Evolutionary conservation across 768 basidiomycete genomes (phyloP).

Genomic region (Lactifluus volemus): DNA sequence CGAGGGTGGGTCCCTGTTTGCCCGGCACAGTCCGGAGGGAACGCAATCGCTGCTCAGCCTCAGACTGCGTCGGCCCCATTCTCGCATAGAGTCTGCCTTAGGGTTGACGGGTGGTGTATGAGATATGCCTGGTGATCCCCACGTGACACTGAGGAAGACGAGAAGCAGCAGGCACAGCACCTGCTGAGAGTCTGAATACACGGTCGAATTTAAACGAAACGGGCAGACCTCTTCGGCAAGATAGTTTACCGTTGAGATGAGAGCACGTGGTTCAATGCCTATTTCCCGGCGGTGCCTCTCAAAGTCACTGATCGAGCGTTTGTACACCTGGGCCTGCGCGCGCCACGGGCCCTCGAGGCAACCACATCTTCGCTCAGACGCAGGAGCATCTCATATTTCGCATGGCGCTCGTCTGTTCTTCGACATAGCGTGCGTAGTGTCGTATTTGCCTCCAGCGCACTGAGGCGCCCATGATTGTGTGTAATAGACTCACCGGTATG

Average conservation of each 20-base stretch:
- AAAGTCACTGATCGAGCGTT: slow-evolving; percentile 57
- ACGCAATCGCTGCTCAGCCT: slow-evolving; percentile 50
- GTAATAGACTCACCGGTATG: slow-evolving; percentile 80
- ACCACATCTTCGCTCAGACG: slow-evolving; percentile 73
- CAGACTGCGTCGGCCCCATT: slow-evolving; percentile 49
- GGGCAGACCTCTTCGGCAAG: slow-evolving; percentile 67
- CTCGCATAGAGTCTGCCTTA: slow-evolving; percentile 31
- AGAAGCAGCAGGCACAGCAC: slow-evolving; percentile 77
- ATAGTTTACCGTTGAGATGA: slow-evolving; percentile 61
- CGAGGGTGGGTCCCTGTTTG: slow-evolving; percentile 22
- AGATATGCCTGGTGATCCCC: slow-evolving; percentile 46
- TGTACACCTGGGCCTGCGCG: slow-evolving; percentile 58
- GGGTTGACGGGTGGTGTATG: slow-evolving; percentile 5
- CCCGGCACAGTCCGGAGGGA: slow-evolving; percentile 29
- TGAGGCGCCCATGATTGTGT: slow-evolving; percentile 93
- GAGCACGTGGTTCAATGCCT: slow-evolving; percentile 60
- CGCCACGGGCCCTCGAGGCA: slow-evolving; percentile 65
- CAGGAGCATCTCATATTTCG: slow-evolving; percentile 64
- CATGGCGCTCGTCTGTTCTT: slow-evolving; percentile 76
- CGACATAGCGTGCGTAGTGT: slow-evolving; percentile 78
- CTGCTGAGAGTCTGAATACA: slow-evolving; percentile 30
- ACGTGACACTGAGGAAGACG: slow-evolving; percentile 78
- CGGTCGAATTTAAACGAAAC: not conserved
- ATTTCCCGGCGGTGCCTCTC: slow-evolving; percentile 56
- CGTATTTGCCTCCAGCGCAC: slow-evolving; percentile 77